Base-by-base conservation (phyloP, 371 early-diverging fungal genomes). In the Mucor lusitanicus region DNA sequence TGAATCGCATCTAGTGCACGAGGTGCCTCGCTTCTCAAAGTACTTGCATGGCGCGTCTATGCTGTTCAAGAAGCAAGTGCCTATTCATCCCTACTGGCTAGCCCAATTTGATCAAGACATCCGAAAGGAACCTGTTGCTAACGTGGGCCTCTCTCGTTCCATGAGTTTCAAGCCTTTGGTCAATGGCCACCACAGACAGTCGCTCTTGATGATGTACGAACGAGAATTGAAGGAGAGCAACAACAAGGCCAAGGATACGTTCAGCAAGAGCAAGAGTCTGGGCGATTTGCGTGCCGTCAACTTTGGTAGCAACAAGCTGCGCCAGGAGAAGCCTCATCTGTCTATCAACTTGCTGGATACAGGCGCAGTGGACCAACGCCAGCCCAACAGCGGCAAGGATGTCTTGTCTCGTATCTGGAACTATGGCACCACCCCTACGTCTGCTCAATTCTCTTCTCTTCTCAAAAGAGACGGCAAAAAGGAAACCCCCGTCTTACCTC, bases 11-110 rank as follows among this genome's bases (percentile, higher is more conserved):
- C 77, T 98, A 61, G 96, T 98, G 28, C 94, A 95, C 77, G 95
- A 94, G 40, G 97, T 97, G 11, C 97, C 97, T 59, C 95, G 96
- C 70, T 99, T 98, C 84, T 93, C 94, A 64, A 99, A 98, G 78
- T 98, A 94, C 80, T 85, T 97, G 58, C 99, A 99, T 79, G 99
- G 98, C 61, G 88, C 91, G 19, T 88, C 97, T 94, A 28, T 94
- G 97, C 88, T 98, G 50, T 95, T 94, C 64, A 71, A 76, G 30
- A 78, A 87, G 40, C 80, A 87, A 21, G 94, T 99, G 8, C 87
- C 90, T 21, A 83, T 94, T 25, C 83, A 96, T 62, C 99, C 99
- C 12, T 98, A 96, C 84, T 99, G 99, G 99, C 76, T 92, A 56
- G 88, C 90, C n/a, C 95, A 98, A 76, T 95, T 99, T 90, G 90